phyloP scores from a whole-genome alignment of 139 green algal species.

The Chlamydomonas incerta region DNA sequence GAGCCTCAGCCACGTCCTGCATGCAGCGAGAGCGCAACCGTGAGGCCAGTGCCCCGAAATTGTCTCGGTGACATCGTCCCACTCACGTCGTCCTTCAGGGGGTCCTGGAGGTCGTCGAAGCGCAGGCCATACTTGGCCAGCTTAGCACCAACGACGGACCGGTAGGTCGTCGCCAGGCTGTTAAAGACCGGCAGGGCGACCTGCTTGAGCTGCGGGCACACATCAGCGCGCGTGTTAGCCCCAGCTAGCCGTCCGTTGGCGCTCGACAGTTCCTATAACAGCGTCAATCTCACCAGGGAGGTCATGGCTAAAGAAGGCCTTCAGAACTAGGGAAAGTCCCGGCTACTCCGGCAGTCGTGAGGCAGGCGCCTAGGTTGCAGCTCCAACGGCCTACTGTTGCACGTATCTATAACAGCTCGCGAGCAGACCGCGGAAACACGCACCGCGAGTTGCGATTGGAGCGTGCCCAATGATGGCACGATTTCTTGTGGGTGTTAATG shows the following conservation, averaged over 20 bases:
- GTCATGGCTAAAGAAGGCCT: neutral
- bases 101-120: constrained; percentile 97
- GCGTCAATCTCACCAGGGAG: constrained; percentile 10
- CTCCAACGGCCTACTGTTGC: too few species aligned
- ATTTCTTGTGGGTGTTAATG: too few species aligned
- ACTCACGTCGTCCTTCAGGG: constrained; percentile 82
- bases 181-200: constrained; percentile 42
- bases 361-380: too few species aligned
- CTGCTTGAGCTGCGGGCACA: constrained; percentile 43
- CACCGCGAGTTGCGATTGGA: too few species aligned
- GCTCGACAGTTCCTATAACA: neutral
- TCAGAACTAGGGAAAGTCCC: neutral
- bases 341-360: neutral
- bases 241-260: neutral
- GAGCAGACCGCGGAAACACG: too few species aligned
- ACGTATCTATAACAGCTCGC: too few species aligned
- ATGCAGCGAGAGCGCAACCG: neutral
- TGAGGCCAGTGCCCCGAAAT: neutral
- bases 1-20: constrained; percentile 93
- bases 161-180: constrained; percentile 59
- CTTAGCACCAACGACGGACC: constrained; percentile 75
- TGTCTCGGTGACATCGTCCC: neutral
- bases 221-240: neutral
- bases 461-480: too few species aligned
- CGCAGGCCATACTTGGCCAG: constrained; percentile 92